Conservation (phyloP, 441 rosid species). For the Hura crepitans region DNA sequence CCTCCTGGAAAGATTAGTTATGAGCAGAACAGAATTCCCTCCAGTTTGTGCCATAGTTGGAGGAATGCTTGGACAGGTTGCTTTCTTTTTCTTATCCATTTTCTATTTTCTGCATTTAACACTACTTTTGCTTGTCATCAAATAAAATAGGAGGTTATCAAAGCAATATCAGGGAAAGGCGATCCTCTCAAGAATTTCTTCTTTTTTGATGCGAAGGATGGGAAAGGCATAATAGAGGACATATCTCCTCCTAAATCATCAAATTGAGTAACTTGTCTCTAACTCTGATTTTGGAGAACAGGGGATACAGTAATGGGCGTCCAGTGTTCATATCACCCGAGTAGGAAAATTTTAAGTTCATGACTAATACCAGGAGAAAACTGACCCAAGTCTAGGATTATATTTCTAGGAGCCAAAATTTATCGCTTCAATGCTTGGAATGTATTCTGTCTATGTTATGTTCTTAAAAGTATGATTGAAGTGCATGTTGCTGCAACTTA, state of each 20-base stretch:
- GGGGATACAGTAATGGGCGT: background rate
- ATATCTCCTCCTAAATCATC: constrained; percentile 37
- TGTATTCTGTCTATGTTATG: background rate
- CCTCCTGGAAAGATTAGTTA: constrained; percentile 61
- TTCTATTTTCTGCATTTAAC: background rate
- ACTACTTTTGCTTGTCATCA: constrained; percentile 12
- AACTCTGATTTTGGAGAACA: background rate
- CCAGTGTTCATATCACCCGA: background rate
- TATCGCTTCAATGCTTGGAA: background rate
- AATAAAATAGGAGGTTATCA: constrained; percentile 68
- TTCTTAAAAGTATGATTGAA: background rate
- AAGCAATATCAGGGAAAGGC: constrained; percentile 84
- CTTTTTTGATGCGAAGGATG: constrained; percentile 49
- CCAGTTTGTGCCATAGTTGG: constrained; percentile 84
- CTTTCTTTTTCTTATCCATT: background rate
- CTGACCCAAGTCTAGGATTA: background rate
- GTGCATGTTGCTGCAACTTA: background rate
- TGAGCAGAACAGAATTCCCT: constrained; percentile 52
- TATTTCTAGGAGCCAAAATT: constrained; percentile 1
- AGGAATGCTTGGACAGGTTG: constrained; percentile 84
- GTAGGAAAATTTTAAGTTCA: background rate
- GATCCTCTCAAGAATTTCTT: constrained; percentile 75
- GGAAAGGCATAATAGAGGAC: constrained; percentile 64
- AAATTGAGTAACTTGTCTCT: constrained; percentile 19
- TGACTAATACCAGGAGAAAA: constrained; percentile 5